These are phyloP conservation scores for Pseudogymnoascus pannorum DNA, from an alignment of 2,329 filamentous ascomycete genomes.

Conservation along the genomic window DNA sequence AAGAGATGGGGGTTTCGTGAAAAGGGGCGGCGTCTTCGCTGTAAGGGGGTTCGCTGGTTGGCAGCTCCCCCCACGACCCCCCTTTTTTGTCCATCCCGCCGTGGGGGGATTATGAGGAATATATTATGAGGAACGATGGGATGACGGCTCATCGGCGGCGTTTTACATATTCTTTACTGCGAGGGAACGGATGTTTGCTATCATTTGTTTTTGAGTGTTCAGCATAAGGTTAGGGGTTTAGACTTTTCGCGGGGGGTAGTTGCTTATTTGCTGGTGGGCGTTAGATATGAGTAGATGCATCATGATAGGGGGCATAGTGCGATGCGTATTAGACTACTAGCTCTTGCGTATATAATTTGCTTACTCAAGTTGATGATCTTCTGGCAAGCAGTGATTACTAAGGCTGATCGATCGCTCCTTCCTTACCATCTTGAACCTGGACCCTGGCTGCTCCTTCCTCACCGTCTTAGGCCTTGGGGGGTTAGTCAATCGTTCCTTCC, in stretches of 20 bases:
- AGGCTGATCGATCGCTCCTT: too few species aligned
- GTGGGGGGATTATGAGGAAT: background rate
- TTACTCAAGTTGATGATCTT: background rate
- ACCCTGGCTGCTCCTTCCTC: too few species aligned
- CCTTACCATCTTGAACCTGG: too few species aligned
- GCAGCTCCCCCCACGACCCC: too few species aligned
- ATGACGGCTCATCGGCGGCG: slow-evolving; percentile 3
- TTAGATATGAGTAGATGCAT: slow-evolving; percentile 2
- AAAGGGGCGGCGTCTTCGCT: background rate
- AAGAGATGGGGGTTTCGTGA: slow-evolving; percentile 52
- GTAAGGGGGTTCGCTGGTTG: background rate
- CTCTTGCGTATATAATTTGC: background rate
- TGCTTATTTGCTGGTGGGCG: background rate
- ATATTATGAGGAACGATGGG: background rate
- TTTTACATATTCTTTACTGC: background rate
- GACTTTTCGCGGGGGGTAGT: background rate
- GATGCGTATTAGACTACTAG: background rate
- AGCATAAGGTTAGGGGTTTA: background rate
- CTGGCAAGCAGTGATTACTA: too few species aligned
- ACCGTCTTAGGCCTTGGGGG: too few species aligned
- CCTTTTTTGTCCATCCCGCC: background rate
- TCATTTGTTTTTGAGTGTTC: background rate
- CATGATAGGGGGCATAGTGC: background rate
- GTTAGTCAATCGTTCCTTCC: too few species aligned
- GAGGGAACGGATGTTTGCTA: background rate